Base-by-base conservation (phyloP, 495 filamentous ascomycete genomes). In the Penicillium atrosanguineum region DNA sequence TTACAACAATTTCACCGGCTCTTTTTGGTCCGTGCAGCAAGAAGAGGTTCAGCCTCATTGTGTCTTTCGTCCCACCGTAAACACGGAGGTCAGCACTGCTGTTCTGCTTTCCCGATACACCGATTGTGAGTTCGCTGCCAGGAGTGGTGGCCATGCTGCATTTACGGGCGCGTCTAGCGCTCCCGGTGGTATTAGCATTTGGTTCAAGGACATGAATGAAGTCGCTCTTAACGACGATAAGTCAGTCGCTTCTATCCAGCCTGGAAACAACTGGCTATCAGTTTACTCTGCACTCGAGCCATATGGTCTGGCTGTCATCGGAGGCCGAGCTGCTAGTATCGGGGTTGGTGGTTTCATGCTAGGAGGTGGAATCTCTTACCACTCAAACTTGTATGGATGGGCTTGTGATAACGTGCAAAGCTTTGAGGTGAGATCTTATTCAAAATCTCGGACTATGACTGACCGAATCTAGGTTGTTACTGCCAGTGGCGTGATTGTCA, bases 281-380 rank as follows among this genome's bases (percentile, higher is more conserved):
- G 78, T 86, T 0, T 87, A 84, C 52, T 57, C 53, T 0, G 55
- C 58, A 7, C 72, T 89, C 0, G 74, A 76, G 25, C 64, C 73
- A 2, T 50, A 77, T n/a, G 72, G 74, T 12, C 49, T 80, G 6
- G 61, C 78, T 4, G 73, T 77, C 3, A 64, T 83, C 1, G 85
- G 84, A 7, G 83, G 82, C n/a, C 76, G 85, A 12, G 73, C 70
- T 19, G 54, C 71, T 0, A 69, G 69, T 5, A 75, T 87, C 43
- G 85, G 85, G 28, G 79, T 85, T 1, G 75, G 77, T n/a, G 85
- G 85, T 8, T 65, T 85, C 15, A 65, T 72, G 46, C 49, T 58
- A 18, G 69, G 61, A 44, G 72, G 66, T 28, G 69, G 71, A 2
- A 60, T 70, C 14, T 67, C 64, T 5, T 76, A 67, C 41, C 77